Conservation (phyloP, 257 asterid genomes). For the Fraxinus excelsior region DNA sequence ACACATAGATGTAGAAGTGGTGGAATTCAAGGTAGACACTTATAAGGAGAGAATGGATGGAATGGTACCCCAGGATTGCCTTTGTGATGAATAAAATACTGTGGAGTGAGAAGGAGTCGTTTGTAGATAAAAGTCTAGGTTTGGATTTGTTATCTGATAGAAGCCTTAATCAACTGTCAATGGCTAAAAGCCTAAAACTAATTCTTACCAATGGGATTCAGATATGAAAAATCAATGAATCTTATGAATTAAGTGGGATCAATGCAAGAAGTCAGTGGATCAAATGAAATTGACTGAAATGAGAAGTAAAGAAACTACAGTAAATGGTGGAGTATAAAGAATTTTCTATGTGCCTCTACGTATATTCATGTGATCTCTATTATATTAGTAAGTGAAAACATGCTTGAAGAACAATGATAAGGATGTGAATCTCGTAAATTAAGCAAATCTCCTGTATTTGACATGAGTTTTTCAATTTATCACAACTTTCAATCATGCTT, state of each 20-base stretch:
- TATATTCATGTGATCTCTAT: not conserved
- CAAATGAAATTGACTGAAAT: not conserved
- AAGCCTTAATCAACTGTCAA: not conserved
- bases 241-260: not conserved
- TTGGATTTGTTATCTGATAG: not conserved
- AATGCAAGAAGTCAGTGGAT: not conserved
- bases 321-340: not conserved
- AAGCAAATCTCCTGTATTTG: not conserved
- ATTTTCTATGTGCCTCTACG: not conserved
- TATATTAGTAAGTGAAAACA: not conserved
- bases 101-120: not conserved
- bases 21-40: not conserved
- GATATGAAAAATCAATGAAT: not conserved
- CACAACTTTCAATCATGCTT: not conserved
- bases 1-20: not conserved
- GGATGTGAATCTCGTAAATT: not conserved
- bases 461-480: not conserved
- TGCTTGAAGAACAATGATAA: not conserved
- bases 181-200: not conserved
- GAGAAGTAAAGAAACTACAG: not conserved
- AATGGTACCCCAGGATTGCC: not conserved
- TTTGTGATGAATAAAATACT: not conserved
- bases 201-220: not conserved
- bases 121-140: not conserved
- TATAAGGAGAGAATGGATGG: not conserved